Percentiles rank a stretch among this genome's conserved stretches.
phyloP scores from a whole-genome alignment of 345 rosid genomes.

The Pistacia vera region DNA sequence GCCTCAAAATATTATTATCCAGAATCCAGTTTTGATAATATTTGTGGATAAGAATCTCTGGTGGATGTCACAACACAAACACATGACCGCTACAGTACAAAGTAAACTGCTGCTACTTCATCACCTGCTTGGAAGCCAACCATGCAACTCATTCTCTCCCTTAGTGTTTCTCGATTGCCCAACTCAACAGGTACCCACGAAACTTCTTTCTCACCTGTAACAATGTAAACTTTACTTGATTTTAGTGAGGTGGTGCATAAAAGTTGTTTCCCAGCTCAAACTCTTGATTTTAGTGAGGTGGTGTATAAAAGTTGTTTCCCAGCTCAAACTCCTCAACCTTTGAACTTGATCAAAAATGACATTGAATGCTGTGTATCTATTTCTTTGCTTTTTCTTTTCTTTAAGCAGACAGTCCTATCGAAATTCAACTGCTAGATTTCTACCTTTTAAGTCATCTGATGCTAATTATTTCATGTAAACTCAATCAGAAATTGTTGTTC shows the following conservation, averaged over 20 bases:
- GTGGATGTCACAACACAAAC: conserved; percentile 33
- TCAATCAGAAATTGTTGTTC: neutral
- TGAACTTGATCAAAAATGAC: conserved; percentile 3
- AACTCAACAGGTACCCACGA: conserved; percentile 12
- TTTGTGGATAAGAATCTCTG: conserved; percentile 61
- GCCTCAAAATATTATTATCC: conserved; percentile 29
- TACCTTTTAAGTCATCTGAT: neutral
- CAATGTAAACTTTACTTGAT: neutral
- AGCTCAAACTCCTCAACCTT: neutral
- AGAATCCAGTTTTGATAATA: conserved; percentile 36
- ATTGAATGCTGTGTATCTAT: neutral
- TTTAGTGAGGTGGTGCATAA: neutral
- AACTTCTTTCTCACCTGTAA: neutral
- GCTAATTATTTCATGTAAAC: neutral
- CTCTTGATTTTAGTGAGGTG: neutral
- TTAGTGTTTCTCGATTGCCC: conserved; percentile 15
- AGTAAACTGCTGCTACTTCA: conserved; percentile 16
- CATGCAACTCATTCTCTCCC: conserved; percentile 25
- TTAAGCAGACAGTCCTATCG: neutral
- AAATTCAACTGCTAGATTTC: neutral
- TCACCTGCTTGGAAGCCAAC: conserved; percentile 7
- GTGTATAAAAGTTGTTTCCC: neutral
- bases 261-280: neutral
- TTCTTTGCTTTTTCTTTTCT: neutral
- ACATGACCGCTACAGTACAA: conserved; percentile 22